A percentile compares a stretch with the other conserved stretches of the same genome.
Conservation (phyloP, 805 yeast genomes). For the Komagataella pseudopastoris region DNA sequence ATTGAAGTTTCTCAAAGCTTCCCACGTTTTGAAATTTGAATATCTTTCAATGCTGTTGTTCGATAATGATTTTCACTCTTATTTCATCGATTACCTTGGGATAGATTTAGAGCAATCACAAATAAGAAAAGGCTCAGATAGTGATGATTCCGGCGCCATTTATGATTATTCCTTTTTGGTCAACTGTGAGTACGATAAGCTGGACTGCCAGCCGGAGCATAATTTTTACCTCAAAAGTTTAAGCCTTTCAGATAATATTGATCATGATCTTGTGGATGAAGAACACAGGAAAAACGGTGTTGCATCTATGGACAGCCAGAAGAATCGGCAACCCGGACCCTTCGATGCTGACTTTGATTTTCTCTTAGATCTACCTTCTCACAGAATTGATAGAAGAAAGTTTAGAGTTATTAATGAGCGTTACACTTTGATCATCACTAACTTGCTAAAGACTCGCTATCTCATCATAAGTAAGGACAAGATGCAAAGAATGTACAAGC, state of each 20-base stretch:
- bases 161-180: slow-evolving; percentile 5
- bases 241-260: not conserved
- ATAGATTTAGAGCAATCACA: slow-evolving; percentile 15
- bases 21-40: slow-evolving; percentile 70
- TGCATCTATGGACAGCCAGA: not conserved
- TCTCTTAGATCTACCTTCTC: not conserved
- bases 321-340: not conserved
- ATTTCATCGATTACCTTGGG: slow-evolving; percentile 19
- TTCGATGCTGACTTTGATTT: not conserved
- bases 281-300: not conserved
- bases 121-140: slow-evolving; percentile 11
- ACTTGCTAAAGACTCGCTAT: slow-evolving; percentile 41
- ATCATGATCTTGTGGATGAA: not conserved
- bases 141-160: not conserved
- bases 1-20: slow-evolving; percentile 65
- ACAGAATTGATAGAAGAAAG: not conserved
- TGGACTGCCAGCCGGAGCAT: slow-evolving; percentile 13
- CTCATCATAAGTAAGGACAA: slow-evolving; percentile 45
- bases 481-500: slow-evolving; percentile 57
- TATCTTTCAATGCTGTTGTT: slow-evolving; percentile 57
- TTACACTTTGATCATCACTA: slow-evolving; percentile 20
- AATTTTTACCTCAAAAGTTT: slow-evolving; percentile 8
- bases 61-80: slow-evolving; percentile 48
- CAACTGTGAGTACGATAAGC: slow-evolving; percentile 16
- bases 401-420: not conserved